Evolutionary conservation across 2,329 filamentous ascomycete species (phyloP).

Genomic region (Colletotrichum filicis): DNA sequence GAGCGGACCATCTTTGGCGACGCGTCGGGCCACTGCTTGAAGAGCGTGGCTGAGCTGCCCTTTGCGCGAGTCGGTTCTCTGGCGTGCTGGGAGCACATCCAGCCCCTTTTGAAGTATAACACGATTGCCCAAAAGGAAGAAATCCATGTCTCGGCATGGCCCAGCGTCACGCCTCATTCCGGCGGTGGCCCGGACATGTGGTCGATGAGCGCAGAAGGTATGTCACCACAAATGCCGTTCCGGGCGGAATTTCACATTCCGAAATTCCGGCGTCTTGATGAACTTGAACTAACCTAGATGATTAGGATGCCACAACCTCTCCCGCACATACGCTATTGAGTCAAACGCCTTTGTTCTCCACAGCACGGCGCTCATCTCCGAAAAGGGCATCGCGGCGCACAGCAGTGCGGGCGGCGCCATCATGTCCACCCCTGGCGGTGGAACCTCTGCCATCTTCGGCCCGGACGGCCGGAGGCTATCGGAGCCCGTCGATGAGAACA

Average conservation of each 20-base stretch:
- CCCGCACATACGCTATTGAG: constrained; percentile 52
- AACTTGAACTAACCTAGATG: constrained; percentile 39
- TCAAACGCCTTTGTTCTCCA: constrained; percentile 54
- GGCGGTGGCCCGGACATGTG: constrained; percentile 21
- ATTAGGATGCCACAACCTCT: constrained; percentile 47
- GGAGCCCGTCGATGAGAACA: constrained; percentile 47
- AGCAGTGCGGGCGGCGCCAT: constrained; percentile 50
- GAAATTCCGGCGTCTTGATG: constrained; percentile 44
- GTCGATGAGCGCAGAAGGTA: constrained; percentile 32
- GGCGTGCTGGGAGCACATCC: constrained; percentile 69
- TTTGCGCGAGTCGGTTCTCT: constrained; percentile 64
- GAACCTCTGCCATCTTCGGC: constrained; percentile 61
- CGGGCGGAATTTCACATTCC: constrained; percentile 36
- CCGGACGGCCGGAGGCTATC: constrained; percentile 61
- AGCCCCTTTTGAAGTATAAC: constrained; percentile 54
- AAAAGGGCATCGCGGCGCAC: constrained; percentile 51
- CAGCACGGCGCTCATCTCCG: constrained; percentile 52
- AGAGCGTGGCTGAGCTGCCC: constrained; percentile 59
- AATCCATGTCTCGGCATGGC: constrained; percentile 44
- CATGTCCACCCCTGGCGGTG: constrained; percentile 52
- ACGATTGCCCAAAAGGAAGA: constrained; percentile 42
- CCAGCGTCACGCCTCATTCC: constrained; percentile 30
- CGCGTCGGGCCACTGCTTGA: constrained; percentile 36
- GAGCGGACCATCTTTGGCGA: constrained; percentile 56
- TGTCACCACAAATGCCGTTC: background rate